phyloP scores from a whole-genome alignment of 1,284 basidiomycete genomes.

The Clitocybe nebularis region DNA sequence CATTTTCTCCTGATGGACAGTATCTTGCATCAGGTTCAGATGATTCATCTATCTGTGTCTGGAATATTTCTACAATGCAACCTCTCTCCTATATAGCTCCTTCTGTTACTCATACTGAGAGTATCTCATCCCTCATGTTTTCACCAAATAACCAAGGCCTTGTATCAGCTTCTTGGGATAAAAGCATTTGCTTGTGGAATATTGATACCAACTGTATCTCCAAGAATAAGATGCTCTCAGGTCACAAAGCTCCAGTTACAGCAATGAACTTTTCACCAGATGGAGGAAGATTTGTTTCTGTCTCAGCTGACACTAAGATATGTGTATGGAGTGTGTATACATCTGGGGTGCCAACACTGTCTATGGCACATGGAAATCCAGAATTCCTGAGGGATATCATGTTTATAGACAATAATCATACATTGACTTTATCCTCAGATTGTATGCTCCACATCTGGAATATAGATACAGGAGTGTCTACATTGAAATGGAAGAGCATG shows the following conservation, averaged over 20 bases:
- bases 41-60: not conserved
- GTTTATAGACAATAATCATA: too few relatives aligned
- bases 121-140: not conserved
- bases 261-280: slow-evolving; percentile 2
- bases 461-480: not conserved
- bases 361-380: too few relatives aligned
- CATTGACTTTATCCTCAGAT: not conserved
- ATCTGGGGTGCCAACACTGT: too few relatives aligned
- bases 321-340: not conserved
- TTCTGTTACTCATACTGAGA: not conserved
- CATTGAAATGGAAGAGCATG: not conserved
- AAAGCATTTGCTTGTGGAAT: not conserved
- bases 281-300: not conserved
- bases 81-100: not conserved
- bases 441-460: not conserved
- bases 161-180: not conserved
- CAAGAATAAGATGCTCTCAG: not conserved
- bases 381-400: too few relatives aligned
- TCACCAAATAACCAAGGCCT: not conserved
- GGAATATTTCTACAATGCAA: not conserved
- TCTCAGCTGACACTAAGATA: not conserved
- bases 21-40: not conserved
- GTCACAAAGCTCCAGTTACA: not conserved
- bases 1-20: not conserved
- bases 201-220: not conserved